Evolutionary conservation across 305 asterid genomes (phyloP).

Genomic region (Fraxinus sp.): DNA sequence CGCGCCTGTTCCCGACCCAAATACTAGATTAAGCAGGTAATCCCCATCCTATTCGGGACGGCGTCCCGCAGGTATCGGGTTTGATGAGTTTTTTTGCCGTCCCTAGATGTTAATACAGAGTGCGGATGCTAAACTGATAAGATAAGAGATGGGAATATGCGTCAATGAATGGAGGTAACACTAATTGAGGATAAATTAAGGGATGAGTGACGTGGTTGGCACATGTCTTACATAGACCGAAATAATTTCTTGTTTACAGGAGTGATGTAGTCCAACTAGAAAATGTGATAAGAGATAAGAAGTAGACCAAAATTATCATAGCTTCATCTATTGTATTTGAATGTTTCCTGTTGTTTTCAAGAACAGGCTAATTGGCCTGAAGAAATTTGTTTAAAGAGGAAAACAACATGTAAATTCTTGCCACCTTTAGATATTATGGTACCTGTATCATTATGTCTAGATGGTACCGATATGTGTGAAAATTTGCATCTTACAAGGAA

Average conservation of each 20-base stretch:
- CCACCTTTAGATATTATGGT: neutral
- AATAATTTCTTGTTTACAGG: neutral
- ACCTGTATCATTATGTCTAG: neutral
- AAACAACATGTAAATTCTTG: neutral
- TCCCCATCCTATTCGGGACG: too few species aligned
- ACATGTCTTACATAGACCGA: neutral
- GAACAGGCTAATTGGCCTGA: neutral
- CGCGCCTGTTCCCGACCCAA: too few species aligned
- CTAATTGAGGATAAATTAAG: neutral
- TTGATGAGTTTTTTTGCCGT: too few species aligned
- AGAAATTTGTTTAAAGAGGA: neutral
- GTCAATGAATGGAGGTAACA: neutral
- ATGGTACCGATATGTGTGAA: neutral
- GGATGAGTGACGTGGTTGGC: neutral
- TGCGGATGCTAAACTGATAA: neutral
- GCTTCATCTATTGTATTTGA: neutral
- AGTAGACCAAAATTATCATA: neutral
- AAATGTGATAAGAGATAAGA: neutral
- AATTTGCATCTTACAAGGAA: neutral
- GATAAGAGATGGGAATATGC: neutral
- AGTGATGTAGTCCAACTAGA: neutral
- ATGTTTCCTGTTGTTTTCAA: neutral
- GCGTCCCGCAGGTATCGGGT: too few species aligned
- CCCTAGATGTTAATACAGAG: neutral
- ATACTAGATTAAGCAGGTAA: too few species aligned